These are phyloP conservation scores for Colletotrichum sp. DNA, from an alignment of 2,329 filamentous ascomycete genomes.

Conservation along the genomic window DNA sequence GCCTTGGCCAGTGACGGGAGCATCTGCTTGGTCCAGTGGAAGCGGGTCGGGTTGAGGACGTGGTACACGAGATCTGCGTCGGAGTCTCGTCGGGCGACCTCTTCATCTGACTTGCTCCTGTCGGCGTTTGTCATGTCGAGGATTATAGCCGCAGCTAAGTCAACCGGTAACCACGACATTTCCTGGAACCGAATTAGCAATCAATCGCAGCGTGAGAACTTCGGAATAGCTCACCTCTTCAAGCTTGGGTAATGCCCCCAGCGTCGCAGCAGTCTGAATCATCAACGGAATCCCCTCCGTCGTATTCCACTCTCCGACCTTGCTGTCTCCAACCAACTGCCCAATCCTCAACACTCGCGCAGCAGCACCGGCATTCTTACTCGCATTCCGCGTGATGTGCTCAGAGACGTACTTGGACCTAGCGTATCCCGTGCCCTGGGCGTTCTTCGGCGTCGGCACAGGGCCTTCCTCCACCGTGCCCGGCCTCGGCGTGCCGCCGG, in stretches of 20 bases:
- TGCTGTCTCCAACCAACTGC: constrained; percentile 47
- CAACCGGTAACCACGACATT: constrained; percentile 40
- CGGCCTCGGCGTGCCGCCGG: neutral
- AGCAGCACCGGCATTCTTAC: neutral
- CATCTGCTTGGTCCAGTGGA: constrained; percentile 56
- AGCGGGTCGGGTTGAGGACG: constrained; percentile 51
- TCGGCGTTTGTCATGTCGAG: constrained; percentile 30
- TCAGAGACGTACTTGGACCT: constrained; percentile 53
- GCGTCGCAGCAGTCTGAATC: constrained; percentile 46
- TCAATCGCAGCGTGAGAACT: neutral
- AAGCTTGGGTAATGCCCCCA: constrained; percentile 48
- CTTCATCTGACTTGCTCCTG: neutral
- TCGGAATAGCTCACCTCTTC: constrained; percentile 36
- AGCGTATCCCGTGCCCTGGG: constrained; percentile 55
- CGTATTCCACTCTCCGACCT: constrained; percentile 49
- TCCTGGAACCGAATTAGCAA: neutral
- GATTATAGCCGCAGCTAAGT: constrained; percentile 34
- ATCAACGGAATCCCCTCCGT: constrained; percentile 55
- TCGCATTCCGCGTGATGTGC: constrained; percentile 36
- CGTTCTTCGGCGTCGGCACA: constrained; percentile 27
- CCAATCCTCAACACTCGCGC: constrained; percentile 39
- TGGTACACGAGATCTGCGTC: constrained; percentile 46
- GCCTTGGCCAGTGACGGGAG: constrained; percentile 50
- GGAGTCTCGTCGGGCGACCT: constrained; percentile 21
- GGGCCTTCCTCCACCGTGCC: constrained; percentile 24